Base-by-base conservation (phyloP, 73 alveolate species). In the Paramecium primaurelia region DNA sequence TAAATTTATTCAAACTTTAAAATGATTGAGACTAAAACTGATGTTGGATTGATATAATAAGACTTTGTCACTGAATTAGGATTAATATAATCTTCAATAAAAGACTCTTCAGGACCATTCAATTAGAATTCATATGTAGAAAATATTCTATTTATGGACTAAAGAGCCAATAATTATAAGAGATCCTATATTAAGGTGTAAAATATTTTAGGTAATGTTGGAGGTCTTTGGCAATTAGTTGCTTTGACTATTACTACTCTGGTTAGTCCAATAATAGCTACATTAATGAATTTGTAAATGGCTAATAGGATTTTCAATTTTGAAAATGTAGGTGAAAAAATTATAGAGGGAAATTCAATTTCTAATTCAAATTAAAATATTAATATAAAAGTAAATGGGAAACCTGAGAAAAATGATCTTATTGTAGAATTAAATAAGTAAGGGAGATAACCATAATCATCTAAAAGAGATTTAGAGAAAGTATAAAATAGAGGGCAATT, bases 301-400 rank as follows among this genome's bases (percentile, higher is more conserved):
- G 91, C 91, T 6, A 80, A 80, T 80, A 80, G 58, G 49, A 26
- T 80, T 44, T 80, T 80, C 49, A 45, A 36, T 16, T 80, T 80
- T 36, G 91, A 73, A 73, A 34, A 64, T 64, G 84, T 2, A 34
- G 84, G 84, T 12, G 84, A 64, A 4, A 44, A 73, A 14, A 11
- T 37, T 22, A 37, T 0, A n/a, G 87, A 73, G 2, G 38, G 11
- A 73, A 37, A 37, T 73, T 37, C 40, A 34, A 20, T 30, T 20
- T 11, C 84, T 0, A 64, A 64, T 11, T 64, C 84, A 2, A 73
- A 30, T 30, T n/a, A 16, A 18, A 38, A 34, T 28, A 25, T 64
- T 0, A 26, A 26, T 10, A 59, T 59, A 0, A 59, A 30, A 8
- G 6, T 30, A 11, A 59, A 32, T 14, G 47, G 84, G 84, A 40